Evolutionary conservation across 1,284 basidiomycete species (phyloP), one percentile per base, ranked within the genome.

Genomic region (Ganoderma meredithae): DNA sequence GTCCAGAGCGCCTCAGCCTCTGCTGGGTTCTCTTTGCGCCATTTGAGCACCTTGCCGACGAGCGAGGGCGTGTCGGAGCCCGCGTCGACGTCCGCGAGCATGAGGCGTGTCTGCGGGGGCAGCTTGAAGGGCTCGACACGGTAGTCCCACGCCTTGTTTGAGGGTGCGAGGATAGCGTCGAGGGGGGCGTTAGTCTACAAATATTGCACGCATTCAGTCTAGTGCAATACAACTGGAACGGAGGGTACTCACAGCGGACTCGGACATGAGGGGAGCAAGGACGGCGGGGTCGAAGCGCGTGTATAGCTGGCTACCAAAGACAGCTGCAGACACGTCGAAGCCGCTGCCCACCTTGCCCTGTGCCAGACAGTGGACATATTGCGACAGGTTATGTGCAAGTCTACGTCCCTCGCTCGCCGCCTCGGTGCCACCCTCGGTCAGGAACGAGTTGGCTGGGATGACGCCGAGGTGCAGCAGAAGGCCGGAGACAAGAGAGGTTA

Each of bases 301-400:
- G 81, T 99, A 99, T 4, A 96, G 77, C 74, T 99, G 97, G 76
- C 95, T 97, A 9, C 98, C 98, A 82, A 94, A 99, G 3, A 96
- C 93, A 0, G 97, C 97, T 0, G 95, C 90, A 27, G 95, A 92
- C 60, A 99, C 95, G 78, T 99, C 98, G 80, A 99, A 99, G 0
- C 98, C 98, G 73, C 93, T 95, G 44, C 98, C 98, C 17, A 99
- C 91, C 80, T 99, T 99, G 56, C 98, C 98, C 81, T 99, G 98
- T 0, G 98, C 98, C 36, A 96, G 85, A 76, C 97, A 99, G 79
- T 99, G 98, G 4, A 96, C 90, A 74, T 94, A 97, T 79, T 99
- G 98, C 0, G 97, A 91, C n/a, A 95, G 85, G 76, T 98, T 97
- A 81, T 99, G 98, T 0, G 95, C 90, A 19, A 95, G 83, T 27